Evolutionary conservation across 148 eudicot genomes (phyloP).

Genomic region (Diospyros lotus): DNA sequence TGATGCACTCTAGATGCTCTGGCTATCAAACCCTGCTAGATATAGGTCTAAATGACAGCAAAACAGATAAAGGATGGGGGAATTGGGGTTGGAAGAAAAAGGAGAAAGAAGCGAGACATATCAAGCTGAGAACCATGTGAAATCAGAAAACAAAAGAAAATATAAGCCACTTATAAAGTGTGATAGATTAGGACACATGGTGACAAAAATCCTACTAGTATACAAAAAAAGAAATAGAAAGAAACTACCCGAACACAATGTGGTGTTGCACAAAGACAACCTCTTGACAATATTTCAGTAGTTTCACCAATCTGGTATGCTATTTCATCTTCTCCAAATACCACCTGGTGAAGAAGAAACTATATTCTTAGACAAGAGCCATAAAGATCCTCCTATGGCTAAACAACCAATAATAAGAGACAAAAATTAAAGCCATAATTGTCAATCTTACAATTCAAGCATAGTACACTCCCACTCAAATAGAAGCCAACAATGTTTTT

Average conservation of each 20-base stretch:
- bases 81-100: background rate
- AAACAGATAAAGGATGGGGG: background rate
- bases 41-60: too few species aligned
- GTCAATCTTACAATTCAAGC: background rate
- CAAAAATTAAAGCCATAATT: background rate
- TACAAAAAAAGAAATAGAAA: background rate
- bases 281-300: constrained; percentile 87
- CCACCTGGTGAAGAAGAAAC: constrained; percentile 44
- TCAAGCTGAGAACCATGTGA: too few species aligned
- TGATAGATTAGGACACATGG: background rate
- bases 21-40: too few species aligned
- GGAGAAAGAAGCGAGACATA: background rate
- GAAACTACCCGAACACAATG: constrained; percentile 82
- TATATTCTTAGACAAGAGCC: background rate
- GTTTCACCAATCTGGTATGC: constrained; percentile 97
- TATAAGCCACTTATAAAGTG: too few species aligned
- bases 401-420: background rate
- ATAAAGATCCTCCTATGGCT: background rate
- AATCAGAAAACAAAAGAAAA: too few species aligned
- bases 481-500: too few species aligned
- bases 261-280: constrained; percentile 92
- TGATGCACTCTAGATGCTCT: too few species aligned
- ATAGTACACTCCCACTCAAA: too few species aligned
- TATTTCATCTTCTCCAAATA: constrained; percentile 84
- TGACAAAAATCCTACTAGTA: background rate